phyloP scores from a whole-genome alignment of 2,329 filamentous ascomycete genomes.

The Coniochaeta pulveracea region DNA sequence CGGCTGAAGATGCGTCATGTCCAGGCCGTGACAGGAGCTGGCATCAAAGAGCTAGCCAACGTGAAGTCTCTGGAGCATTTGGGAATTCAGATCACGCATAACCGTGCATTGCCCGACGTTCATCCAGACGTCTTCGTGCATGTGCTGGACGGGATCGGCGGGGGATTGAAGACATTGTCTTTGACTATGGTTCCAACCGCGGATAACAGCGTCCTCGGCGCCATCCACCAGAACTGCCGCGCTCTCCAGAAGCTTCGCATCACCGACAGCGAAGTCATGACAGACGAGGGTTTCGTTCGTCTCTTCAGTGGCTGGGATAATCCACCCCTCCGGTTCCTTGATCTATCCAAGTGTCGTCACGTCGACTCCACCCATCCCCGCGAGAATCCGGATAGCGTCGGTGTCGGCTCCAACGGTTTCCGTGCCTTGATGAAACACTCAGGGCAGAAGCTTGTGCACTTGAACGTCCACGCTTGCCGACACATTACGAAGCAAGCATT shows the following conservation, averaged over 20 bases:
- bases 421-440: conserved; percentile 77
- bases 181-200: conserved; percentile 56
- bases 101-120: too few species aligned
- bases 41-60: conserved; percentile 52
- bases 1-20: conserved; percentile 77
- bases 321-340: conserved; percentile 55
- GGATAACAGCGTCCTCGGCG: conserved; percentile 58
- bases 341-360: conserved; percentile 68
- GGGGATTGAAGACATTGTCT: conserved; percentile 64
- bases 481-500: conserved; percentile 67
- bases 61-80: conserved; percentile 61
- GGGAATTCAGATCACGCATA: conserved; percentile 54
- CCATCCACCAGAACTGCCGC: conserved; percentile 59
- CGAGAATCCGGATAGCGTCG: conserved; percentile 53
- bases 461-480: conserved; percentile 77
- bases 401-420: conserved; percentile 68
- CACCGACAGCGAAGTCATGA: conserved; percentile 63
- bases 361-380: conserved; percentile 61
- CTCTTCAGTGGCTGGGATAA: conserved; percentile 74
- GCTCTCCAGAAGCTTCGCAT: conserved; percentile 68
- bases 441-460: conserved; percentile 46
- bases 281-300: conserved; percentile 59
- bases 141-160: conserved; percentile 52
- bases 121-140: conserved; percentile 45
- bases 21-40: conserved; percentile 56